Evolutionary conservation across 176 grass and related monocot genomes (phyloP), one percentile per base, ranked within the genome.

Genomic region (Rhynchospora tenuis): DNA sequence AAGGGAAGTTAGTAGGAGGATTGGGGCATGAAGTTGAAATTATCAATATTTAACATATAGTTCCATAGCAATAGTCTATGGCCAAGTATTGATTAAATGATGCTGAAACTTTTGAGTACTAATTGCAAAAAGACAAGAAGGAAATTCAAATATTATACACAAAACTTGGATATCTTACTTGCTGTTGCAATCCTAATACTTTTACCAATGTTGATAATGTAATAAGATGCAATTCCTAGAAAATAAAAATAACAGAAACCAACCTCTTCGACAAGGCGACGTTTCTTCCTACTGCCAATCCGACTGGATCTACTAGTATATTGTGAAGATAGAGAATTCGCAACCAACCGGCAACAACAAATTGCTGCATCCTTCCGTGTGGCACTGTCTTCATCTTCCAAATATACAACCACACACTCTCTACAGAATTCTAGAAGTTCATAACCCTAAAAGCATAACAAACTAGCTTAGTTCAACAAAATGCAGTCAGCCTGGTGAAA

Each of bases 381-480:
- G 85, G 65, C 91, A 55, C 87, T 90, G 89, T 98, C 95, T 72
- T 98, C 92, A 77, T 95, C 95, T 75, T 98, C 95, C 84, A 98
- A 80, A 90, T 95, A 98, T 81, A 88, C 67, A 81, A 98, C 87
- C 81, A 91, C 95, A 86, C 89, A 90, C 52, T 95, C 92, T 91
- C 86, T 91, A 74, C 92, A 89, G 80, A 95, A 95, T 89, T 94
- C 90, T 59, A 98, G 88, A 83, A 98, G 95, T 84, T 98, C 95
- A 78, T 98, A 91, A 79, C 95, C 95, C 95, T 98, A 88, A 87
- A 91, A 82, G 54, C 91, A 56, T 57, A 94, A 83, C 44, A 86
- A 62, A 67, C 14, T 31, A 19, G 23, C 33, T 76, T 55, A 76
- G 50, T 76, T 54, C 73, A 55, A 28, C 22, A 52, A 17, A 56